phyloP scores from a whole-genome alignment of 495 filamentous ascomycete species.

The Penicillium tannophilum region DNA sequence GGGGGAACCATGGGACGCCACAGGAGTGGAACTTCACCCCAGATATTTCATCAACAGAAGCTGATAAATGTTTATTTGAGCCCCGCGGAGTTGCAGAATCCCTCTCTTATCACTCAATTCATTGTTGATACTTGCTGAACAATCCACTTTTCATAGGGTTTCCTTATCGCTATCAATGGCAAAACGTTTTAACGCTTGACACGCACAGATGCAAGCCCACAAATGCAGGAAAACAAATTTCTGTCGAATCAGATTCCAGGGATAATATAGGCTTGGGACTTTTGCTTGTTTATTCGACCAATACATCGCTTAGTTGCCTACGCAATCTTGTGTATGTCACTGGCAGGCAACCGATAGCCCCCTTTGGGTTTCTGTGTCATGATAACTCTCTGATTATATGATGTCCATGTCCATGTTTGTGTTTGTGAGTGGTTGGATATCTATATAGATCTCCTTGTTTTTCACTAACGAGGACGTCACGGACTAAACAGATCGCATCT shows the following conservation, averaged over 20 bases:
- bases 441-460: neutral
- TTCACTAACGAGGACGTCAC: neutral
- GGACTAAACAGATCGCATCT: neutral
- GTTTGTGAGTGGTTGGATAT: neutral
- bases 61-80: neutral
- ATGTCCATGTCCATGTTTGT: neutral
- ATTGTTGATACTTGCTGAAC: neutral
- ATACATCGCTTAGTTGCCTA: neutral
- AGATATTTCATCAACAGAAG: neutral
- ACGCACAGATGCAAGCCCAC: neutral
- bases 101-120: neutral
- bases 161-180: neutral
- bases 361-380: neutral
- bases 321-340: too few species aligned
- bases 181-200: too few species aligned
- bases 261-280: neutral
- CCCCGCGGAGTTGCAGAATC: constrained; percentile 13
- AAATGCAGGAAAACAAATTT: neutral
- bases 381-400: neutral
- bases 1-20: neutral
- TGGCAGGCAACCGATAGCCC: neutral
- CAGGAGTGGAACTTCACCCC: neutral
- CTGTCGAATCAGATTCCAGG: neutral
- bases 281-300: neutral
- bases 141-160: neutral